Evolutionary conservation across 352 stramenopile genomes (phyloP).

Genomic region (Peronospora destructor): DNA sequence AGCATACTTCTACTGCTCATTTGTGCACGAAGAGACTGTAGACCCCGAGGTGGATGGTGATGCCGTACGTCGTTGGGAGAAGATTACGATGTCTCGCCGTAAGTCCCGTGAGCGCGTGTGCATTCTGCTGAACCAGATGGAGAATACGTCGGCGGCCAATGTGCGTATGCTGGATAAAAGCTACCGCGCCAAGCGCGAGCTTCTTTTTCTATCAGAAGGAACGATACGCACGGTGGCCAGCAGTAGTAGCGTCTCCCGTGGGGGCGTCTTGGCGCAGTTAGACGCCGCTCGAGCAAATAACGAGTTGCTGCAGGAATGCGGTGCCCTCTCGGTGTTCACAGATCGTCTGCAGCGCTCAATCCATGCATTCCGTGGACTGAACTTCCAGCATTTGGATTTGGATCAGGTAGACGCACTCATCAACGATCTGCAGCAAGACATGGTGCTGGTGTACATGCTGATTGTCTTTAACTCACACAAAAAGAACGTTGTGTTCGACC

Average conservation of each 20-base stretch:
- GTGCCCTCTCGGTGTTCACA: conserved; percentile 57
- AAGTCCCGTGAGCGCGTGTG: conserved; percentile 60
- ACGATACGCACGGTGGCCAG: conserved; percentile 21
- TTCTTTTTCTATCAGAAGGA: conserved; percentile 55
- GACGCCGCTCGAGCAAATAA: conserved; percentile 60
- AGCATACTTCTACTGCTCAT: conserved; percentile 65
- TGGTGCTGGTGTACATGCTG: conserved; percentile 72
- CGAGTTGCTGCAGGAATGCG: conserved; percentile 65
- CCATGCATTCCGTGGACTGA: conserved; percentile 56
- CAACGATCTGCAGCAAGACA: conserved; percentile 60
- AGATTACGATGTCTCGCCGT: conserved; percentile 44
- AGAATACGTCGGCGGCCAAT: conserved; percentile 54
- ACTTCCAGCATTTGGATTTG: conserved; percentile 67
- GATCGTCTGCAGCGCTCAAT: conserved; percentile 57
- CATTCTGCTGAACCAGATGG: conserved; percentile 52
- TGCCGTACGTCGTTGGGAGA: conserved; percentile 49
- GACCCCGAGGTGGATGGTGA: conserved; percentile 48
- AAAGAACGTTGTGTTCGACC: conserved; percentile 57
- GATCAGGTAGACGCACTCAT: conserved; percentile 61
- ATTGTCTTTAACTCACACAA: conserved; percentile 69
- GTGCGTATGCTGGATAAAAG: conserved; percentile 62
- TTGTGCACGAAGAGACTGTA: conserved; percentile 51
- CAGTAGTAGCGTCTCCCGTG: conserved; percentile 11
- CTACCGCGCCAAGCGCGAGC: conserved; percentile 64
- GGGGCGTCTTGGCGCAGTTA: conserved; percentile 32